These are phyloP conservation scores for Fragilariopsis cylindrus DNA, from an alignment of 108 stramenopile genomes.

Conservation along the genomic window DNA sequence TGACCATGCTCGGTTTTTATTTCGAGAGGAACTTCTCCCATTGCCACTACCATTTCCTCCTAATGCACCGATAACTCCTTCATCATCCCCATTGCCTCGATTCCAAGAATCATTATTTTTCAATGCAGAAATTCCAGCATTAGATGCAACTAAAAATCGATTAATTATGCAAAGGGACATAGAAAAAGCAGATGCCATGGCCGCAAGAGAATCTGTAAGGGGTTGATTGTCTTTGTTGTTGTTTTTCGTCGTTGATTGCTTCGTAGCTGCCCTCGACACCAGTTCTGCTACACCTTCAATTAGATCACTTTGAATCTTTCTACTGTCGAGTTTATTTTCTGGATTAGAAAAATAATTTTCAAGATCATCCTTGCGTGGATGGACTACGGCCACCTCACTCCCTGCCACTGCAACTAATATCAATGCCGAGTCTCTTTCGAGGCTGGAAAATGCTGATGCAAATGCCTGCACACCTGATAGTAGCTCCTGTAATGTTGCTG, in stretches of 20 bases:
- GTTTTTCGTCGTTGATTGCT: slow-evolving; percentile 1
- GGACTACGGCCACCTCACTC: slow-evolving; percentile 60
- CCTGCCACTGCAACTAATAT: slow-evolving; percentile 78
- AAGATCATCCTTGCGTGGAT: slow-evolving; percentile 73
- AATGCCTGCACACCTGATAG: slow-evolving; percentile 60
- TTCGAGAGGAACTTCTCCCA: slow-evolving; percentile 22
- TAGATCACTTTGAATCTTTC: slow-evolving; percentile 52
- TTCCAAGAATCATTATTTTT: slow-evolving; percentile 33
- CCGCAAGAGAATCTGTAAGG: slow-evolving; percentile 40
- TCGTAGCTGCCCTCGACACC: slow-evolving; percentile 50
- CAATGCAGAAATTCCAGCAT: slow-evolving; percentile 67
- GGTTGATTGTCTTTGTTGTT: slow-evolving; percentile 16
- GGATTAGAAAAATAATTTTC: slow-evolving; percentile 50
- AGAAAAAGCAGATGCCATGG: slow-evolving; percentile 76
- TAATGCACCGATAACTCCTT: slow-evolving; percentile 71
- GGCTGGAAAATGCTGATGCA: slow-evolving; percentile 44
- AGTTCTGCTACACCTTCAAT: slow-evolving; percentile 72
- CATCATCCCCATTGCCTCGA: slow-evolving; percentile 58
- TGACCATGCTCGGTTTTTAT: slow-evolving; percentile 47
- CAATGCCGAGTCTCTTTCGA: slow-evolving; percentile 65
- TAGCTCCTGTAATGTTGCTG: slow-evolving; percentile 71
- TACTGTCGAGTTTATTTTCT: slow-evolving; percentile 56
- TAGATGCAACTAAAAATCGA: slow-evolving; percentile 75
- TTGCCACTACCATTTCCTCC: slow-evolving; percentile 24
- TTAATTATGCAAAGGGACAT: slow-evolving; percentile 73